Percentiles rank a stretch among this genome's conserved stretches.
These are phyloP conservation scores for Metschnikowia henanensis DNA, from an alignment of 805 yeast species.

Conservation along the genomic window DNA sequence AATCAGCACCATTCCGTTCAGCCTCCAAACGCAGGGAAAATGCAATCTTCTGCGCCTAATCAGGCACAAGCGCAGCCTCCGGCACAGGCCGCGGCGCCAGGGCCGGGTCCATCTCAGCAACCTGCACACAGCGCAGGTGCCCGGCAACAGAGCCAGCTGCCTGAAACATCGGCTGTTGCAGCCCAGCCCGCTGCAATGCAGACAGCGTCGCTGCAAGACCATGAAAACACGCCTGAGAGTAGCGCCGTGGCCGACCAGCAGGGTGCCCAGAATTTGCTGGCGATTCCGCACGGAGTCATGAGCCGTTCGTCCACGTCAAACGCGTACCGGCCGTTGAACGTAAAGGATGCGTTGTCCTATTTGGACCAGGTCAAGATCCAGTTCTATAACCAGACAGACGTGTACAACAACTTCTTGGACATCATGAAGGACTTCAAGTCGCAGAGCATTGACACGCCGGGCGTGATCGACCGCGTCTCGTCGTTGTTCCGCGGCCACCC, in stretches of 20 bases:
- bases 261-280: constrained; percentile 10
- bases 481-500: constrained; percentile 91
- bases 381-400: constrained; percentile 90
- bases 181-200: constrained; percentile 12
- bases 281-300: constrained; percentile 29
- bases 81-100: constrained; percentile 24
- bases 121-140: constrained; percentile 17
- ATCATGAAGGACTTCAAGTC: constrained; percentile 99
- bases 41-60: not conserved
- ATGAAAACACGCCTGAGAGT: constrained; percentile 8
- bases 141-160: constrained; percentile 22
- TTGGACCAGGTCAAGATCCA: constrained; percentile 94
- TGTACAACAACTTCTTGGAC: constrained; percentile 92
- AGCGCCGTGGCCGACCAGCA: constrained; percentile 8
- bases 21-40: constrained; percentile 15
- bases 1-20: constrained; percentile 12
- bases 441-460: constrained; percentile 96
- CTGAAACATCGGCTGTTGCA: constrained; percentile 13
- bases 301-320: constrained; percentile 42
- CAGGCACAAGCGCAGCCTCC: constrained; percentile 1
- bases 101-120: constrained; percentile 17
- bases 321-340: constrained; percentile 80
- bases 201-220: constrained; percentile 2
- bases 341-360: constrained; percentile 93
- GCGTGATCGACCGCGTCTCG: constrained; percentile 95